phyloP scores from a whole-genome alignment of 1,284 basidiomycete genomes.

The Apiotrichum domesticum region DNA sequence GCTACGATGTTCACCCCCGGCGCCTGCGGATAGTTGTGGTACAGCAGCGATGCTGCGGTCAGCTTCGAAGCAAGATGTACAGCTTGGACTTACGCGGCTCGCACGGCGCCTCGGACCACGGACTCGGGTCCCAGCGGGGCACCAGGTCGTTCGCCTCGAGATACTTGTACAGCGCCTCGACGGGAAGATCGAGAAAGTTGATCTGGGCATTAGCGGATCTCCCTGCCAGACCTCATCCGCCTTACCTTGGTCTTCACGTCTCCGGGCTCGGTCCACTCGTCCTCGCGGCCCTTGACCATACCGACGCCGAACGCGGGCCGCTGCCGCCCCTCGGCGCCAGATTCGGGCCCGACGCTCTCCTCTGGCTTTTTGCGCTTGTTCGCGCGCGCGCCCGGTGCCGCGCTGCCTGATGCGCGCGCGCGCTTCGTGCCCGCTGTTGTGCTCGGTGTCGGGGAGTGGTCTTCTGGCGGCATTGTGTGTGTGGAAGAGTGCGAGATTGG shows the following conservation, averaged over 20 bases:
- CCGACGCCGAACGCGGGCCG: constrained; percentile 17
- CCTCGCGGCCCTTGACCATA: constrained; percentile 31
- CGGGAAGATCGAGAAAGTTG: constrained; percentile 40
- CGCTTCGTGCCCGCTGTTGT: constrained; percentile 20
- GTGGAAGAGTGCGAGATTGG: not conserved
- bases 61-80: not conserved
- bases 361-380: constrained; percentile 38
- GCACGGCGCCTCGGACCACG: constrained; percentile 42
- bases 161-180: constrained; percentile 39
- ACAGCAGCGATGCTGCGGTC: constrained; percentile 31
- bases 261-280: constrained; percentile 33
- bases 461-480: constrained; percentile 13
- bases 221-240: constrained; percentile 1
- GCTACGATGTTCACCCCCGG: constrained; percentile 12
- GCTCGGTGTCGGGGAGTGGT: constrained; percentile 16
- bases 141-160: constrained; percentile 39
- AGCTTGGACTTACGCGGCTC: constrained; percentile 31
- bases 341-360: constrained; percentile 15
- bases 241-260: constrained; percentile 40
- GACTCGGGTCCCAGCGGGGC: constrained; percentile 39
- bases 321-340: constrained; percentile 3
- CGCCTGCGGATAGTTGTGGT: constrained; percentile 23
- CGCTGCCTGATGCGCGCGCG: constrained; percentile 4
- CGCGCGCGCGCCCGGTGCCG: constrained; percentile 9
- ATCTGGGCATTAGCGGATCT: constrained; percentile 22